Evolutionary conservation across 805 yeast genomes (phyloP).

Genomic region (Maudiozyma serrabonitensis): DNA sequence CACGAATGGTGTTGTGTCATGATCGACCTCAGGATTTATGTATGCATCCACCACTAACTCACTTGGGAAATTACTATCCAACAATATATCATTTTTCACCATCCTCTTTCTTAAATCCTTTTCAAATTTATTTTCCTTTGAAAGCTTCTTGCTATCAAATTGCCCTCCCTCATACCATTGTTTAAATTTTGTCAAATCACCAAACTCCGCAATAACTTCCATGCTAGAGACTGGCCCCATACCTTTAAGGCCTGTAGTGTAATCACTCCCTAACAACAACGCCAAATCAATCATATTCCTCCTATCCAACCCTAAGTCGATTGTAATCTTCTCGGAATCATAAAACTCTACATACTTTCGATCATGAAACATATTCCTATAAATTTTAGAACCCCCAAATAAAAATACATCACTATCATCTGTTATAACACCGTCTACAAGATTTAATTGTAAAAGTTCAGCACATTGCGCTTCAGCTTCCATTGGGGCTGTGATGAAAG

Average conservation of each 20-base stretch:
- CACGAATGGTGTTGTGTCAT: slow-evolving; percentile 61
- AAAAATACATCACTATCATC: slow-evolving; percentile 96
- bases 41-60: slow-evolving; percentile 64
- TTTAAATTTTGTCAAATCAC: slow-evolving; percentile 31
- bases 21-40: slow-evolving; percentile 71
- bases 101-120: slow-evolving; percentile 50
- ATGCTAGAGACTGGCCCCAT: slow-evolving; percentile 89
- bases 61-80: slow-evolving; percentile 66
- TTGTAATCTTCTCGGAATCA: slow-evolving; percentile 44
- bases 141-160: slow-evolving; percentile 32
- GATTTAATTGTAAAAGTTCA: slow-evolving; percentile 48
- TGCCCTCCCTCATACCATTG: slow-evolving; percentile 37
- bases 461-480: slow-evolving; percentile 99
- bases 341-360: slow-evolving; percentile 87
- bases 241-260: slow-evolving; percentile 86
- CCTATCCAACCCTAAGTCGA: slow-evolving; percentile 56
- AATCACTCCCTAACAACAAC: slow-evolving; percentile 82
- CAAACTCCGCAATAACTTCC: slow-evolving; percentile 84
- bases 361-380: slow-evolving; percentile 90
- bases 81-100: slow-evolving; percentile 41
- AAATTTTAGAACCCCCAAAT: slow-evolving; percentile 78
- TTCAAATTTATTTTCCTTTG: slow-evolving; percentile 38
- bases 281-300: slow-evolving; percentile 70
- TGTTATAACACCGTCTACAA: slow-evolving; percentile 92
- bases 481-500: slow-evolving; percentile 93